These are phyloP conservation scores for Sporisorium scitamineum DNA, from an alignment of 1,284 basidiomycete genomes.

Conservation along the genomic window DNA sequence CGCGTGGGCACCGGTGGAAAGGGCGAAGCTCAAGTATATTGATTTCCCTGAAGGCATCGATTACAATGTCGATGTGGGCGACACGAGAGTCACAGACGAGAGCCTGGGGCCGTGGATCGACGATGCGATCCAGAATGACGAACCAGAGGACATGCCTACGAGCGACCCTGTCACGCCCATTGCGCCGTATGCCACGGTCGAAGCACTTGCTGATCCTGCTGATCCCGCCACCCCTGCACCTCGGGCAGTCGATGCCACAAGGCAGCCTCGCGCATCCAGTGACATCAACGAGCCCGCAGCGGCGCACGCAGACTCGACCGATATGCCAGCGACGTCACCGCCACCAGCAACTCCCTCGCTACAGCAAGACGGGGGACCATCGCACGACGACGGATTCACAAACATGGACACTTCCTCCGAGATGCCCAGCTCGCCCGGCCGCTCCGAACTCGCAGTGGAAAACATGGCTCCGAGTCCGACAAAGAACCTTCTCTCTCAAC, in stretches of 20 bases:
- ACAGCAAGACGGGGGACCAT: not conserved
- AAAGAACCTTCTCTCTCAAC: slow-evolving; percentile 6
- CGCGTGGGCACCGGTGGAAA: slow-evolving; percentile 38
- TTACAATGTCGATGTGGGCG: slow-evolving; percentile 33
- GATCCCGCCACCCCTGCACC: not conserved
- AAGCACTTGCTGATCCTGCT: not conserved
- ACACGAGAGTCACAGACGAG: slow-evolving; percentile 38
- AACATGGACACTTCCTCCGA: slow-evolving; percentile 24
- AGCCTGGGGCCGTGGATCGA: slow-evolving; percentile 48
- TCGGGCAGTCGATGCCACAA: not conserved
- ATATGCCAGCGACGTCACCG: slow-evolving; percentile 4
- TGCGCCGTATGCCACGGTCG: slow-evolving; percentile 8
- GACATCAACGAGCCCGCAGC: not conserved
- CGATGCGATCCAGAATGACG: slow-evolving; percentile 46
- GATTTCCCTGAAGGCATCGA: slow-evolving; percentile 42
- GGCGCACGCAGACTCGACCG: slow-evolving; percentile 8
- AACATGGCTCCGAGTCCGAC: not conserved
- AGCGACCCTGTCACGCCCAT: slow-evolving; percentile 28
- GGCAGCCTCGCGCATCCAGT: not conserved
- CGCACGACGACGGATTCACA: slow-evolving; percentile 16
- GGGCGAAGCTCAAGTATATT: slow-evolving; percentile 46
- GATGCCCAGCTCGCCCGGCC: slow-evolving; percentile 22
- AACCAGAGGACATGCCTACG: slow-evolving; percentile 35
- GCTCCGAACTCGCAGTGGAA: slow-evolving; percentile 1
- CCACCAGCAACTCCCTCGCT: slow-evolving; percentile 25